These are phyloP conservation scores for Rubia yunnanensis DNA, from an alignment of 257 asterid genomes.

Conservation along the genomic window DNA sequence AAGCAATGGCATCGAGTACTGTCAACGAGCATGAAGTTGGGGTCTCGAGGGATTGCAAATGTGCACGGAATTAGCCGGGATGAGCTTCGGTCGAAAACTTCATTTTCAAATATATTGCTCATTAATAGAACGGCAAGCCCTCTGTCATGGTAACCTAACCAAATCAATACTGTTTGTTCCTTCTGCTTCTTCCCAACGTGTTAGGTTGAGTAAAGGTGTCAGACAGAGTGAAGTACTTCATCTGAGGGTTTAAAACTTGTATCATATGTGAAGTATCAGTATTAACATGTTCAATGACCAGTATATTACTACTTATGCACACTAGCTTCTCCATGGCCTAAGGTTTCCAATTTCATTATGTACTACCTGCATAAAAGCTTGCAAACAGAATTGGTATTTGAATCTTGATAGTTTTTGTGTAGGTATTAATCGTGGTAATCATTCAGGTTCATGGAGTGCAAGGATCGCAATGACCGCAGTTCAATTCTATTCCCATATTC, in stretches of 20 bases:
- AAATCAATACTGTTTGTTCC: slow-evolving; percentile 8
- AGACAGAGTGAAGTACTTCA: too few species aligned
- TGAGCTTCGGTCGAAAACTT: slow-evolving; percentile 48
- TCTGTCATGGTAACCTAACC: slow-evolving; percentile 58
- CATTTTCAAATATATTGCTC: slow-evolving; percentile 63
- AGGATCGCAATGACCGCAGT: slow-evolving; percentile 72
- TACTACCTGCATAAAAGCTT: background rate
- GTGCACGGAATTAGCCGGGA: slow-evolving; percentile 67
- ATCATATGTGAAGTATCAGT: background rate
- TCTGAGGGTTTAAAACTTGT: background rate
- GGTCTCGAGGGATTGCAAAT: slow-evolving; percentile 75
- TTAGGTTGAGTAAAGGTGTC: background rate
- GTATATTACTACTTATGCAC: background rate
- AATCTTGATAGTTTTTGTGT: slow-evolving; percentile 46
- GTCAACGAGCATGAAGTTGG: slow-evolving; percentile 84
- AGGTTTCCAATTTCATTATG: background rate
- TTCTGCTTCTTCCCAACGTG: slow-evolving; percentile 6
- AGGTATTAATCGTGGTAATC: slow-evolving; percentile 65
- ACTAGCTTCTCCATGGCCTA: background rate
- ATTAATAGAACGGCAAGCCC: slow-evolving; percentile 93
- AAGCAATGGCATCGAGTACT: slow-evolving; percentile 77
- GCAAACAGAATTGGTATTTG: slow-evolving; percentile 23
- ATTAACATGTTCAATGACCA: background rate
- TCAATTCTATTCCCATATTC: slow-evolving; percentile 67
- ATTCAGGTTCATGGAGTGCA: slow-evolving; percentile 98